These are phyloP conservation scores for Clavaria fumosa DNA, from an alignment of 768 basidiomycete species.

Conservation along the genomic window DNA sequence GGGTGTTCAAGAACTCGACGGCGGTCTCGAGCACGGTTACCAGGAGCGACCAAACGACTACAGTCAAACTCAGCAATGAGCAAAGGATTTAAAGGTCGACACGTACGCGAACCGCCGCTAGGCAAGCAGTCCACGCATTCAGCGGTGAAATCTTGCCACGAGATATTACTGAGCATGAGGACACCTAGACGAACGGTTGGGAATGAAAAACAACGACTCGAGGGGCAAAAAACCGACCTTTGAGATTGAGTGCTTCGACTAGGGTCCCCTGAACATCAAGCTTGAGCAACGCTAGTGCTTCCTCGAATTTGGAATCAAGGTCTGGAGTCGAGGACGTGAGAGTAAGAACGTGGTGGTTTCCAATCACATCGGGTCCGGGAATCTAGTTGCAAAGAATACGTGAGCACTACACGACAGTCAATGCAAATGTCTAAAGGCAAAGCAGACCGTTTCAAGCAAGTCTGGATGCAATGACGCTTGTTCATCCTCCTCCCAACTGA, in stretches of 20 bases:
- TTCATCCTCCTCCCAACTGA: slow-evolving; percentile 42
- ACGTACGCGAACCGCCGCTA: too few species aligned
- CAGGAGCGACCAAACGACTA: too few species aligned
- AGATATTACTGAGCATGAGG: too few species aligned
- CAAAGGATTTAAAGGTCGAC: too few species aligned
- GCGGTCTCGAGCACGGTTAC: too few species aligned
- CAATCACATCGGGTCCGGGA: slow-evolving; percentile 25
- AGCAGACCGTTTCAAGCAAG: slow-evolving; percentile 44
- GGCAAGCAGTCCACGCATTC: too few species aligned
- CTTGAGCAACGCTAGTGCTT: slow-evolving; percentile 24
- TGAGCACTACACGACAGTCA: slow-evolving; percentile 2
- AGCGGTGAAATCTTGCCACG: too few species aligned
- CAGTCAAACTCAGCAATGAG: too few species aligned
- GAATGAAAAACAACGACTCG: too few species aligned
- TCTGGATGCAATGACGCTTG: slow-evolving; percentile 27
- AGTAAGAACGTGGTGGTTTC: slow-evolving; percentile 28
- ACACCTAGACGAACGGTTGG: too few species aligned
- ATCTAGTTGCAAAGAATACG: slow-evolving; percentile 36
- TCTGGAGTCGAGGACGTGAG: slow-evolving; percentile 39
- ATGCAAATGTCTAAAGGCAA: background rate
- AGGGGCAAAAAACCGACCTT: slow-evolving; percentile 33
- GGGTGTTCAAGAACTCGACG: too few species aligned
- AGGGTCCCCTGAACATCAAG: slow-evolving; percentile 46
- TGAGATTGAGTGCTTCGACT: slow-evolving; percentile 29
- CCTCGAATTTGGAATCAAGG: slow-evolving; percentile 38